These are phyloP conservation scores for Tieghemiomyces parasiticus DNA, from an alignment of 192 early-diverging fungal species.

Conservation along the genomic window DNA sequence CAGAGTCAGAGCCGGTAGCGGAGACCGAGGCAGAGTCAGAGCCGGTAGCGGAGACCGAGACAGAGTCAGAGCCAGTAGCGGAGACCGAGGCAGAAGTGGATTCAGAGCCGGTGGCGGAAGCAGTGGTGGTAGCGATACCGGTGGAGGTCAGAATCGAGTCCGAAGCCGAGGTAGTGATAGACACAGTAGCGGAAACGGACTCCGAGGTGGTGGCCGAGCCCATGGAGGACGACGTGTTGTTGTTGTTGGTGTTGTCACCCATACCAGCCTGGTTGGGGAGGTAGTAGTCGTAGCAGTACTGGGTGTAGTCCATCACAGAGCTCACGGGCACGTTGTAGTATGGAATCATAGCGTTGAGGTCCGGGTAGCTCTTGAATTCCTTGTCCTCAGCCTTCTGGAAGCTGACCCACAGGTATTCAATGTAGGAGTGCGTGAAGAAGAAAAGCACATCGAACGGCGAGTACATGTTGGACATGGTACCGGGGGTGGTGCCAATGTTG, in stretches of 20 bases:
- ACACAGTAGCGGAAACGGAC: not conserved
- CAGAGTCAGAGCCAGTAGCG: no score
- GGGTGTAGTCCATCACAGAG: conserved; percentile 1
- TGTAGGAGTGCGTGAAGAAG: conserved; percentile 34
- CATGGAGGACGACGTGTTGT: not conserved
- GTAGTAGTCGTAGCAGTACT: conserved; percentile 10
- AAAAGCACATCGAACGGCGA: conserved; percentile 30
- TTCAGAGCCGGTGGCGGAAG: not conserved
- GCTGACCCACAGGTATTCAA: conserved; percentile 31
- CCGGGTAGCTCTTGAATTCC: not conserved
- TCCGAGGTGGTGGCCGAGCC: not conserved
- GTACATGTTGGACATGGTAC: conserved; percentile 25
- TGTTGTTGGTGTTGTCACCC: not conserved
- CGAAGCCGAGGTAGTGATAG: not conserved
- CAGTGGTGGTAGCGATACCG: no score
- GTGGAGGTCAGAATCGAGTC: not conserved
- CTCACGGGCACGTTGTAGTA: conserved; percentile 7
- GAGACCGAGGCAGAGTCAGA: not conserved
- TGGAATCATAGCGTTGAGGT: not conserved
- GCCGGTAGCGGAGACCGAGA: not conserved
- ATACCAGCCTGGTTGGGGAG: not conserved
- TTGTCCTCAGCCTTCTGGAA: conserved; percentile 25
- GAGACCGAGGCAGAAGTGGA: not conserved
- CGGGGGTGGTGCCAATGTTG: conserved; percentile 15
- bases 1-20: not conserved